Base-by-base conservation (phyloP, 768 basidiomycete genomes). In the Collybia nuda region DNA sequence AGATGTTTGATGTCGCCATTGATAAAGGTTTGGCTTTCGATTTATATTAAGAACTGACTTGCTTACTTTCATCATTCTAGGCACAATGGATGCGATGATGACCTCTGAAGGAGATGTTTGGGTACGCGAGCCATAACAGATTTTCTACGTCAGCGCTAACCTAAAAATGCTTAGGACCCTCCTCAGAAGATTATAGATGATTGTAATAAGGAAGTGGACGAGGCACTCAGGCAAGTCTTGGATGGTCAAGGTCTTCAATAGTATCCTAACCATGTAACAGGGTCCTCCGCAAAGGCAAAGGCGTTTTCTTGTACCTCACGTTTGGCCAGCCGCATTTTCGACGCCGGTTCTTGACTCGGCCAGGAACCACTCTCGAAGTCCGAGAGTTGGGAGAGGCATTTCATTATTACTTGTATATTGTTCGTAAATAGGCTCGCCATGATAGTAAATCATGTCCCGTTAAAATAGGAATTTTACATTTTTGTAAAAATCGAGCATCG, bases 391-490 rank as follows among this genome's bases (percentile, higher is more conserved):
- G 90, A 26, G 88, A 90, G 41, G 79, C 80, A 7, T 91, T 92
- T 61, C 90, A 92, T 70, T 92, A 93, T 65, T 91, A 88, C 61
- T 68, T 92, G 39, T 59, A 92, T 62, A 79, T 84, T 56, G 54
- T 88, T 55, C 76, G 77, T 56, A 81, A 73, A 61, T 65, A 58
- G 48, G 19, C 35, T 17, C 17, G 4, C 24, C 5, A 17, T n/a
- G 9, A 2, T 32, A 29, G 45, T 43, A 21, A 19, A 23, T 15
- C 26, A n/a, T 26, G 28, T 24, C 18, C 22, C 28, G 29, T 69
- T 61, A 96, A 59, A 96, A 96, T 62, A 96, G 73, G 63, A 97
- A 86, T 67, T 94, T 93, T 53, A 94, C 94, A 71, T 97, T 97
- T 68, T 88, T 81, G 67, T 97, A 98, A 67, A 87, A 94, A 58